Percentiles rank a stretch among this genome's conserved stretches.
Evolutionary conservation across 352 stramenopile genomes (phyloP).

Genomic region (Hyaloperonospora arabidopsidis): DNA sequence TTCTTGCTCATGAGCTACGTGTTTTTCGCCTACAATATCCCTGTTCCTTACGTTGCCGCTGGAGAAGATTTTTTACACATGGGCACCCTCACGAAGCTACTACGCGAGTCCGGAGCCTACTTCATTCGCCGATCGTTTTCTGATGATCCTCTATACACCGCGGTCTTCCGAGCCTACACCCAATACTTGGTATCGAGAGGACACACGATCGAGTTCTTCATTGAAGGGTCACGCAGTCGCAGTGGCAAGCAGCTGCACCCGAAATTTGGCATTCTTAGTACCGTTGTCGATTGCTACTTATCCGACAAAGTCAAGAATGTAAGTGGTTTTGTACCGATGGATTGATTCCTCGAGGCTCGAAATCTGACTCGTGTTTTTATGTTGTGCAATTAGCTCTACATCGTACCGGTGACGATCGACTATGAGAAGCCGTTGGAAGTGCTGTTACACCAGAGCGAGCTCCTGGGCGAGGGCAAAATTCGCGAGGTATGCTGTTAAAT

Average conservation of each 20-base stretch:
- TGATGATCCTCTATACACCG: conserved; percentile 57
- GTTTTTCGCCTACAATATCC: conserved; percentile 86
- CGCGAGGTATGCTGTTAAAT: conserved; percentile 39
- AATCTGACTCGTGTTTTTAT: conserved; percentile 8
- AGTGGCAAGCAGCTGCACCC: conserved; percentile 77
- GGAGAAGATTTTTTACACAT: conserved; percentile 78
- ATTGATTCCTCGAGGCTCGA: background rate
- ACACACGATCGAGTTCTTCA: conserved; percentile 83
- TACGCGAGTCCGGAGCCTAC: conserved; percentile 67
- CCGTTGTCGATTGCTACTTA: conserved; percentile 66
- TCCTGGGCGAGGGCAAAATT: conserved; percentile 73
- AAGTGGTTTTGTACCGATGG: conserved; percentile 13
- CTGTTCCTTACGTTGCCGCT: conserved; percentile 71
- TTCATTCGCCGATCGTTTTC: conserved; percentile 75
- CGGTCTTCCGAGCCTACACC: conserved; percentile 76
- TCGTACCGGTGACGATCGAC: conserved; percentile 81
- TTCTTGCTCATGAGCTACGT: conserved; percentile 84
- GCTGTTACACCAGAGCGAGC: conserved; percentile 72
- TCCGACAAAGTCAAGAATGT: conserved; percentile 69
- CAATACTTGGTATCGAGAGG: conserved; percentile 68
- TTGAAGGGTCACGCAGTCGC: conserved; percentile 75
- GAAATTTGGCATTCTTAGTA: conserved; percentile 71
- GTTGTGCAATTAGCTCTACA: conserved; percentile 40
- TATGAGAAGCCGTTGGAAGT: conserved; percentile 83
- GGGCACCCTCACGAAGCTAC: conserved; percentile 49